Percentiles rank a stretch among this genome's conserved stretches.
Conservation (phyloP, 2,329 filamentous ascomycete species). For the Zasmidium cellare region DNA sequence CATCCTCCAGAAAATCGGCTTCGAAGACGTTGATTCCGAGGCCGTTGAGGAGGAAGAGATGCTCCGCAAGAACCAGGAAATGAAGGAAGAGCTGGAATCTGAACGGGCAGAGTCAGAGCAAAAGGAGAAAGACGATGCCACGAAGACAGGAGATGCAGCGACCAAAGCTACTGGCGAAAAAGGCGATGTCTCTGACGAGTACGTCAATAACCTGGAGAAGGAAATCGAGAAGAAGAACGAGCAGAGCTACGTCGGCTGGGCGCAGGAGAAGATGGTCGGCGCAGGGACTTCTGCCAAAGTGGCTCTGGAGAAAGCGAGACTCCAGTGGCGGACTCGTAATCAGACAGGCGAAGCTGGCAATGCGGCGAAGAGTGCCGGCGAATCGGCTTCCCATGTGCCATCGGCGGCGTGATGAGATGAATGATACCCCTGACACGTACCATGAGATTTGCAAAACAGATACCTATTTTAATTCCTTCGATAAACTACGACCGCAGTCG, state of each 20-base stretch:
- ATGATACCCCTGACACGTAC: neutral
- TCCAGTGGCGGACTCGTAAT: slow-evolving; percentile 10
- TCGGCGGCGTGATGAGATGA: neutral
- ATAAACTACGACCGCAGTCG: neutral
- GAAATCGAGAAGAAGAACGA: slow-evolving; percentile 26
- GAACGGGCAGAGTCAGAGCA: slow-evolving; percentile 28
- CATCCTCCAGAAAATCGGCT: slow-evolving; percentile 54
- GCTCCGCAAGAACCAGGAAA: slow-evolving; percentile 39
- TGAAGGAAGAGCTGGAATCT: slow-evolving; percentile 39
- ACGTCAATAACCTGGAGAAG: slow-evolving; percentile 21
- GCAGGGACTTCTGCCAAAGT: slow-evolving; percentile 29
- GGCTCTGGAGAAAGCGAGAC: slow-evolving; percentile 23
- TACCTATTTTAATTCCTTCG: too few species aligned
- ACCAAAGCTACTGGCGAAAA: slow-evolving; percentile 25
- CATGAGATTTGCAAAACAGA: neutral
- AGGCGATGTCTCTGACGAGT: slow-evolving; percentile 35
- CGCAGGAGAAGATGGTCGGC: slow-evolving; percentile 41
- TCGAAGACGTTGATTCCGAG: slow-evolving; percentile 51
- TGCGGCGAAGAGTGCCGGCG: neutral
- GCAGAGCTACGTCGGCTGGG: slow-evolving; percentile 44
- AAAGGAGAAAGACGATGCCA: slow-evolving; percentile 18
- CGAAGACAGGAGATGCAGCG: too few species aligned
- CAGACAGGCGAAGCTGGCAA: neutral
- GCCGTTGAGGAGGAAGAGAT: slow-evolving; percentile 50
- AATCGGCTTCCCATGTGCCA: neutral